Evolutionary conservation across 1,284 basidiomycete genomes (phyloP), one percentile per base, ranked within the genome.

Genomic region (Gymnopus androsaceus): DNA sequence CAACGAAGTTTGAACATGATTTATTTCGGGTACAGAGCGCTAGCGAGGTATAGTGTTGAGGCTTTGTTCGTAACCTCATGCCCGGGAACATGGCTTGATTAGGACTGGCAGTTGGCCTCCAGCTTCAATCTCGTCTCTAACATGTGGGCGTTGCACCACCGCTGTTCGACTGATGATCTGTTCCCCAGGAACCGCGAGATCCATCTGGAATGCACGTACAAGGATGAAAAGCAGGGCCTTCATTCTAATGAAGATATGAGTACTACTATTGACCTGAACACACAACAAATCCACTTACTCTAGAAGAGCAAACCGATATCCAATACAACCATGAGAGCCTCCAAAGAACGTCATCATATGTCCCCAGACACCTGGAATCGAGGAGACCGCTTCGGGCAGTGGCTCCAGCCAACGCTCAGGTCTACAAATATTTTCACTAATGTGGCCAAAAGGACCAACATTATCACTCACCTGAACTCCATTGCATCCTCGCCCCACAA

Each of bases 221-320:
- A 87, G 71, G 0, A 80, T 77, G 62, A 84, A 87, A 7, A 87
- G 59, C 8, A 86, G 69, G 0, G 77, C 81, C 64, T 85, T 86
- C 69, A 80, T 83, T 64, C 80, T 81, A 36, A 17, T 19, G 19
- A 52, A 19, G 17, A 34, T 53, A 28, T 28, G 3, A 21, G 27
- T 38, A 31, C 3, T 30, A n/a, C 17, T 2, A 27, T 25, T 8
- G 11, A 27, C 15, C 34, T 28, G 15, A 27, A 12, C 11, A 36
- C 19, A 3, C 14, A 45, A 21, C 44, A n/a, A 19, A 45, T 12
- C 2, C 12, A 54, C 58, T 54, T 54, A 79, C 76, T 86, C 83
- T n/a, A 76, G 71, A 19, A 85, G 55, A 1, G 83, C 74, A 61
- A 85, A 84, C 9, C 79, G 74, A 63, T 80, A 84, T 0, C 83